Conservation (phyloP, 2,329 filamentous ascomycete genomes). For the Fusarium sp. region DNA sequence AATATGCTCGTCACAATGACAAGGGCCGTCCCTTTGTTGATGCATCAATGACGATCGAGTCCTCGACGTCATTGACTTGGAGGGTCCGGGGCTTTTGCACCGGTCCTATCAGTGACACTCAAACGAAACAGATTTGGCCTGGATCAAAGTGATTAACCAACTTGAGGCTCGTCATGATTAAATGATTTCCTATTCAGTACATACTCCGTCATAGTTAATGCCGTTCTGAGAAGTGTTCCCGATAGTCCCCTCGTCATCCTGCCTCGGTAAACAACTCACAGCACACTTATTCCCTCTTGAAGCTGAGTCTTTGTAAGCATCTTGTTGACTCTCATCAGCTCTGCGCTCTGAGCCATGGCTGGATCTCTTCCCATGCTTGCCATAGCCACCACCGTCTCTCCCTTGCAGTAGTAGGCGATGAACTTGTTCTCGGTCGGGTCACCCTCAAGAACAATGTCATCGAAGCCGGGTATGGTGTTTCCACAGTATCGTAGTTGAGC, state of each 20-base stretch:
- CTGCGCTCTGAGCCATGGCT: constrained; percentile 82
- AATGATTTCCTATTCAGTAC: constrained; percentile 22
- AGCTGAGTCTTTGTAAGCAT: constrained; percentile 89
- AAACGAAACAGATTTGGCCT: neutral
- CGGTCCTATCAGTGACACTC: constrained; percentile 5
- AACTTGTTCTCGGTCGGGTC: constrained; percentile 84
- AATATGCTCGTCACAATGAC: constrained; percentile 30
- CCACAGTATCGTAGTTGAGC: constrained; percentile 94
- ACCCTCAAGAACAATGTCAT: constrained; percentile 86
- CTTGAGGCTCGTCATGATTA: constrained; percentile 9
- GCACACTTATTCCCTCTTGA: constrained; percentile 68
- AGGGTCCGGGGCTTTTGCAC: constrained; percentile 4
- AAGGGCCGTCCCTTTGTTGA: constrained; percentile 20
- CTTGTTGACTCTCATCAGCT: constrained; percentile 84
- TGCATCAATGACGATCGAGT: constrained; percentile 33
- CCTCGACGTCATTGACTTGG: constrained; percentile 39
- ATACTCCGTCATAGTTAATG: constrained; percentile 26
- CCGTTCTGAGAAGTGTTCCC: constrained; percentile 6
- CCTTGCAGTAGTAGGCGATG: constrained; percentile 88
- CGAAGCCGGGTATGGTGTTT: constrained; percentile 83
- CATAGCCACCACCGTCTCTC: constrained; percentile 88
- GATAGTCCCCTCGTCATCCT: neutral
- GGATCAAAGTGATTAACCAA: constrained; percentile 11
- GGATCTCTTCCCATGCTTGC: constrained; percentile 93
- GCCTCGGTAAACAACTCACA: constrained; percentile 45